phyloP scores from a whole-genome alignment of 257 asterid species.

The Plantago elongata region DNA sequence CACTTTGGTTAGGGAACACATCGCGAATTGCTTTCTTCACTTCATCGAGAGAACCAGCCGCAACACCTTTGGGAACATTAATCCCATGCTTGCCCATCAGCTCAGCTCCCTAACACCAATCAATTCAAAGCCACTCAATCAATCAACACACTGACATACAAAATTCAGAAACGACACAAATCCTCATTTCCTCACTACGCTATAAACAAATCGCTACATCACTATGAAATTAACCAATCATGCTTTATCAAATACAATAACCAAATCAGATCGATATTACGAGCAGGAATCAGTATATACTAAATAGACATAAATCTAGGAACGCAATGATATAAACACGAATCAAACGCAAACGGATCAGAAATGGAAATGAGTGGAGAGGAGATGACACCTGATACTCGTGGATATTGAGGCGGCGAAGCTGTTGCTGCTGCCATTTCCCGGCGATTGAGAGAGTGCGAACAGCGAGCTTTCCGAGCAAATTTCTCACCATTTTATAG shows the following conservation, averaged over 20 bases:
- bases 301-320: no score
- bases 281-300: no score
- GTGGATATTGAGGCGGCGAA: conserved; percentile 96
- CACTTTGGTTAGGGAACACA: conserved; percentile 55
- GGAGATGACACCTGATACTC: conserved; percentile 69
- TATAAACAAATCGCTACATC: no score
- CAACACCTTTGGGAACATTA: conserved; percentile 86
- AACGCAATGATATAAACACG: no score
- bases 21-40: conserved; percentile 56
- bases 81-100: conserved; percentile 87
- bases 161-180: background rate
- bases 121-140: background rate
- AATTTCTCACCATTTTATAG: conserved; percentile 81
- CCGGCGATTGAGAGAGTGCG: conserved; percentile 89
- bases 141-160: background rate
- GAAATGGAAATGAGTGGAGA: no score
- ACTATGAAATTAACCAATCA: no score
- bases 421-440: conserved; percentile 98
- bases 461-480: conserved; percentile 68
- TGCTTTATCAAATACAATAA: no score
- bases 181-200: background rate
- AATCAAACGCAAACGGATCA: no score
- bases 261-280: no score
- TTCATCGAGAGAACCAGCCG: conserved; percentile 59
- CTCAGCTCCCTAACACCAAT: conserved; percentile 65